phyloP scores from a whole-genome alignment of 257 asterid species.

The Salvia hispanica region DNA sequence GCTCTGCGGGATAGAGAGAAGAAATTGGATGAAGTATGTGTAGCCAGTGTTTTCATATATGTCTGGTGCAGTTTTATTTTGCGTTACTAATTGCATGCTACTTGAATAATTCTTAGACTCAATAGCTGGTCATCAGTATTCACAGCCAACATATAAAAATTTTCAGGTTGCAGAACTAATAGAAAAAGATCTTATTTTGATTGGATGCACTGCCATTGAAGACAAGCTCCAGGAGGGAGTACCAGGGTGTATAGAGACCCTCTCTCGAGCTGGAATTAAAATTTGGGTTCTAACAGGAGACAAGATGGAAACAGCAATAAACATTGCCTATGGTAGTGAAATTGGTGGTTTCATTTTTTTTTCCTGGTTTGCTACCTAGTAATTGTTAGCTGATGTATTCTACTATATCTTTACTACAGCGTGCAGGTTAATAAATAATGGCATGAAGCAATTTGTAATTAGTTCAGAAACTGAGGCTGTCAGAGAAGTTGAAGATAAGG shows the following conservation, averaged over 20 bases:
- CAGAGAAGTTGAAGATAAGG: conserved; percentile 94
- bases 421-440: conserved; percentile 88
- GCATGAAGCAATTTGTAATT: conserved; percentile 92
- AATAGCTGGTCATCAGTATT: conserved; percentile 16
- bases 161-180: conserved; percentile 87
- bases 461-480: conserved; percentile 94
- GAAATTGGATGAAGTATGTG: conserved; percentile 90
- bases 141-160: conserved; percentile 22
- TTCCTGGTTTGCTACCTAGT: conserved; percentile 4
- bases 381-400: conserved; percentile 10
- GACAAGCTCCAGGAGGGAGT: conserved; percentile 99
- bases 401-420: conserved; percentile 56
- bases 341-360: conserved; percentile 31
- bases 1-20: conserved; percentile 95
- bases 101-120: neutral
- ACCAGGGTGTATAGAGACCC: conserved; percentile 94
- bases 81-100: neutral
- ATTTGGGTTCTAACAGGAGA: conserved; percentile 99
- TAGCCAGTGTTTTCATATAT: conserved; percentile 8
- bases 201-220: conserved; percentile 98
- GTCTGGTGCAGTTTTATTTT: neutral
- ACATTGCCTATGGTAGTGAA: conserved; percentile 87
- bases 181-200: conserved; percentile 87
- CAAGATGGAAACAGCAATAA: conserved; percentile 99
- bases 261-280: conserved; percentile 97